Evolutionary conservation across 305 asterid genomes (phyloP).

Genomic region (Fraxinus platypoda): DNA sequence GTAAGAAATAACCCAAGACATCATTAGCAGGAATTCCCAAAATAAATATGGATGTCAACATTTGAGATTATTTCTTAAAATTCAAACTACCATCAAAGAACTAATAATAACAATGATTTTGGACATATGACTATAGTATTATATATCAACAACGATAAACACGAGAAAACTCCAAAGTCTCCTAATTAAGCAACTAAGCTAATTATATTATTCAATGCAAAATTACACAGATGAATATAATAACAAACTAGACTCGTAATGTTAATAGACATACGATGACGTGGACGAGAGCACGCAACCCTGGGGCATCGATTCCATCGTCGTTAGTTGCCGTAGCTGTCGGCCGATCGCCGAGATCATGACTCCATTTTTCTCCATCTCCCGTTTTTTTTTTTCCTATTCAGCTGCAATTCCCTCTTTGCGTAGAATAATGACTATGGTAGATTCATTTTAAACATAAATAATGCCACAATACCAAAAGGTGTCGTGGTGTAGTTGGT

Average conservation of each 20-base stretch:
- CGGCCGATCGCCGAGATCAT: conserved; percentile 37
- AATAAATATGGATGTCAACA: background rate
- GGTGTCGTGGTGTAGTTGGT: conserved; percentile 64
- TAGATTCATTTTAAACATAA: too few species aligned
- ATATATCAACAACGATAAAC: background rate
- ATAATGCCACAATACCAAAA: background rate
- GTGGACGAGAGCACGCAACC: conserved; percentile 60
- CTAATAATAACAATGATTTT: background rate
- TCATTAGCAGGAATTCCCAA: background rate
- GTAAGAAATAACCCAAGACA: background rate
- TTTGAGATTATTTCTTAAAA: background rate
- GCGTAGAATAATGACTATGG: background rate
- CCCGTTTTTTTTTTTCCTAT: background rate
- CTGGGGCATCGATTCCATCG: conserved; percentile 83
- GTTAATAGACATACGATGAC: conserved; percentile 36
- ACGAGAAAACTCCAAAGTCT: background rate
- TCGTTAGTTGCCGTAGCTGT: conserved; percentile 84
- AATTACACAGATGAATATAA: background rate
- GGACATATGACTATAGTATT: background rate
- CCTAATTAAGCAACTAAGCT: background rate
- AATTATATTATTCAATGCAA: background rate
- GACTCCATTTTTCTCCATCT: background rate
- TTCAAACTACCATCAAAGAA: background rate
- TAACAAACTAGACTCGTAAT: background rate
- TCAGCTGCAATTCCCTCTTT: background rate